These are phyloP conservation scores for Cylindrotheca closterium DNA, from an alignment of 108 stramenopile genomes.

Conservation along the genomic window DNA sequence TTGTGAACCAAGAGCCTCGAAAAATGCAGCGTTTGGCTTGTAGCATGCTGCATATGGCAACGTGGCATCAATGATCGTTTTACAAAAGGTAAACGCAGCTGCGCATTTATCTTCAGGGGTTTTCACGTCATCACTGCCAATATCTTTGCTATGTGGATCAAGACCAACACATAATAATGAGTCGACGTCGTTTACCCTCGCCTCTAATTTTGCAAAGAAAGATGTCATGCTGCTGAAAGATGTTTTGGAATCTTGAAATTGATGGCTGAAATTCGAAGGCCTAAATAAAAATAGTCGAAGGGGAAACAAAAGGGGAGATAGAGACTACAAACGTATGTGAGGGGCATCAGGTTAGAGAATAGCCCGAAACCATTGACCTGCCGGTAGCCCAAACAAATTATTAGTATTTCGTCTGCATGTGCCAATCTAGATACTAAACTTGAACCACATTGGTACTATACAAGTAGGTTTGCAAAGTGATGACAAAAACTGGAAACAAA, in stretches of 20 bases:
- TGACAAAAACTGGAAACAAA: too few relatives aligned
- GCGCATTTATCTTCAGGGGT: constrained; percentile 50
- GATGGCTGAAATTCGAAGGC: too few relatives aligned
- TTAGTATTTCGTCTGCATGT: too few relatives aligned
- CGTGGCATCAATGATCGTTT: constrained; percentile 89
- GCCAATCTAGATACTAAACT: too few relatives aligned
- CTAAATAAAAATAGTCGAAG: too few relatives aligned
- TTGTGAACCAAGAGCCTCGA: constrained; percentile 89
- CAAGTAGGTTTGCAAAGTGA: too few relatives aligned
- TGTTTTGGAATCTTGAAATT: neutral
- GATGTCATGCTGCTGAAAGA: constrained; percentile 17
- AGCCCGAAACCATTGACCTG: too few relatives aligned
- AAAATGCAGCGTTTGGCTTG: constrained; percentile 99
- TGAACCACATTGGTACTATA: too few relatives aligned
- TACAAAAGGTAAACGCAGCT: constrained; percentile 89
- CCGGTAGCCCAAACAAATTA: too few relatives aligned
- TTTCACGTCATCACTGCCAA: constrained; percentile 33
- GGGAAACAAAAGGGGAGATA: too few relatives aligned
- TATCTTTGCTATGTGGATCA: constrained; percentile 88
- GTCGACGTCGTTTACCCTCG: constrained; percentile 55
- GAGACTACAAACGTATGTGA: too few relatives aligned
- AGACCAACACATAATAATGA: constrained; percentile 96
- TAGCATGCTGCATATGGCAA: constrained; percentile 78
- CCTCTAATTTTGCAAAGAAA: constrained; percentile 56
- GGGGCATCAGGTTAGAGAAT: too few relatives aligned